Conservation (phyloP, 2,329 filamentous ascomycete genomes). For the Lachnellula arida region DNA sequence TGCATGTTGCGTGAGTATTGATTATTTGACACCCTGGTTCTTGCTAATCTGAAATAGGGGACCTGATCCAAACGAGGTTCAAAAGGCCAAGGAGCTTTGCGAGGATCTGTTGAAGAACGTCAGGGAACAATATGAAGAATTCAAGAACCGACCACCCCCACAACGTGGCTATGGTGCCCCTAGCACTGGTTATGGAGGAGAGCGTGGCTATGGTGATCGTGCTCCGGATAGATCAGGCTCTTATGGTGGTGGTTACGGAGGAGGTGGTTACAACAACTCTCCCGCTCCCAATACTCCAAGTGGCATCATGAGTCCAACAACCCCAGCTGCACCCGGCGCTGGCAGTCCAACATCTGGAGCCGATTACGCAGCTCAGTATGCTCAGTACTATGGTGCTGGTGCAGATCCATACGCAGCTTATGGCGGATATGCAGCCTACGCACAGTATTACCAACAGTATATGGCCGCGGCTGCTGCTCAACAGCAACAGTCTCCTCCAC, state of each 20-base stretch:
- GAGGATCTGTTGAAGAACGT: constrained; percentile 84
- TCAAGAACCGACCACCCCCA: constrained; percentile 73
- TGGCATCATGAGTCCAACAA: constrained; percentile 36
- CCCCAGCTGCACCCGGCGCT: constrained; percentile 39
- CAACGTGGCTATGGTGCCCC: constrained; percentile 52
- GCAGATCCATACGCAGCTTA: constrained; percentile 86
- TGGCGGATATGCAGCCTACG: constrained; percentile 76
- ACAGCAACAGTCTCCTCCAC: constrained; percentile 37
- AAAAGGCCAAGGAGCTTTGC: constrained; percentile 82
- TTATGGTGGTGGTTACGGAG: constrained; percentile 39
- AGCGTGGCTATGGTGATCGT: constrained; percentile 48
- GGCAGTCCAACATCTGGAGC: constrained; percentile 40
- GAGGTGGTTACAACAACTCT: constrained; percentile 34
- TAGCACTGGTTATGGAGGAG: constrained; percentile 38
- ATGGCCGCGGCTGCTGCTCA: constrained; percentile 51
- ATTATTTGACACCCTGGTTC: not conserved
- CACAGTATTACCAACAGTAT: constrained; percentile 72
- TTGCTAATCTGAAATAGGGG: constrained; percentile 50
- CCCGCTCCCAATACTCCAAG: constrained; percentile 27
- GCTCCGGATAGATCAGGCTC: constrained; percentile 42
- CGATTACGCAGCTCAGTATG: constrained; percentile 78
- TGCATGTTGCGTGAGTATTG: constrained; percentile 80
- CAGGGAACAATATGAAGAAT: constrained; percentile 82
- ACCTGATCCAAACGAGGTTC: constrained; percentile 80
- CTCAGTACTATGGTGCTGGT: constrained; percentile 66